phyloP scores from a whole-genome alignment of 2,329 filamentous ascomycete genomes.

The Hymenoscyphus salicellus region DNA sequence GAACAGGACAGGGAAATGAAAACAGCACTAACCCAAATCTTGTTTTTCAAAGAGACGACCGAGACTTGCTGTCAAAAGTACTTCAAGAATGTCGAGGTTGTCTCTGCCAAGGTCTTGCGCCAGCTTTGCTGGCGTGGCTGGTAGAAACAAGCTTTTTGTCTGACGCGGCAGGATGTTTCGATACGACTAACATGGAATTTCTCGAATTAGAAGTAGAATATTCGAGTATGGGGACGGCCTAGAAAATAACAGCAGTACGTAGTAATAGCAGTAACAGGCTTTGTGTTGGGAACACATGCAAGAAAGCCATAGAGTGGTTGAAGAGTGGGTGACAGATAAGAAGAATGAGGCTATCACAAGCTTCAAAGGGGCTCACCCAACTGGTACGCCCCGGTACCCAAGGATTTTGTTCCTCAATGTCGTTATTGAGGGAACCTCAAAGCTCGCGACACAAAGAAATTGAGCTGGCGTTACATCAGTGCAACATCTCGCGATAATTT shows the following conservation, averaged over 20 bases:
- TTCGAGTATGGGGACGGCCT: too few species aligned
- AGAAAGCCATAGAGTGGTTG: not conserved
- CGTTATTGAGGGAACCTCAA: not conserved
- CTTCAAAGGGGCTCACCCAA: not conserved
- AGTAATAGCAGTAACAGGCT: too few species aligned
- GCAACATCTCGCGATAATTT: not conserved
- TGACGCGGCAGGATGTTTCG: slow-evolving; percentile 11
- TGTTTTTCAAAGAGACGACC: not conserved
- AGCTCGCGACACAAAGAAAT: not conserved
- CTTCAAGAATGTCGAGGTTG: not conserved
- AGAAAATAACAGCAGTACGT: too few species aligned
- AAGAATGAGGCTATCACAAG: not conserved
- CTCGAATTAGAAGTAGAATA: too few species aligned
- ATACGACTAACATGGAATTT: not conserved
- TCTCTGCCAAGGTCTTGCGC: not conserved
- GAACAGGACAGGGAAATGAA: not conserved
- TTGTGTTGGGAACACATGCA: too few species aligned
- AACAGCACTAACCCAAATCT: not conserved
- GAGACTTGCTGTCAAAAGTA: too few species aligned
- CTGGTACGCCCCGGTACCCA: not conserved
- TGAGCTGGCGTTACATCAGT: not conserved
- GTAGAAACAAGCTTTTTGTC: slow-evolving; percentile 14
- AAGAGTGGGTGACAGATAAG: not conserved
- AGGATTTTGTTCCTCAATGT: not conserved
- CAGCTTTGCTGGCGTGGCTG: not conserved